phyloP scores from a whole-genome alignment of 495 filamentous ascomycete species.

The Astrothelium macrocarpum region DNA sequence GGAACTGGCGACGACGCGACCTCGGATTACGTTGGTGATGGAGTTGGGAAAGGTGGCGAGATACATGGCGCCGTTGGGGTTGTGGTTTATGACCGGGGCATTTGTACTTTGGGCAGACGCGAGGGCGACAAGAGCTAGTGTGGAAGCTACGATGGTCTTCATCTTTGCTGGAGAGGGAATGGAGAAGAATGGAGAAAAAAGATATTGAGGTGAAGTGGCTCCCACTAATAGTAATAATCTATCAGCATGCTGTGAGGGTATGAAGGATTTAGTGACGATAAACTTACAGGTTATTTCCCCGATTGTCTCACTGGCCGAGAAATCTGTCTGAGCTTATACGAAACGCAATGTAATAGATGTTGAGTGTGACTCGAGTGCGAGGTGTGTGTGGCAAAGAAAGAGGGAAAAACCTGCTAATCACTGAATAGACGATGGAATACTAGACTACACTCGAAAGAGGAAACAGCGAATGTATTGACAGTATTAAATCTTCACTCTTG shows the following conservation, averaged over 20 bases:
- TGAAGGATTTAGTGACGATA: neutral
- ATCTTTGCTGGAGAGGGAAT: neutral
- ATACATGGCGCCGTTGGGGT: slow-evolving; percentile 51
- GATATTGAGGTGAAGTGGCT: neutral
- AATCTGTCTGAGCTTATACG: neutral
- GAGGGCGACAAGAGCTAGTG: neutral
- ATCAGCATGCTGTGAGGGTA: neutral
- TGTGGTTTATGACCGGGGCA: slow-evolving; percentile 44
- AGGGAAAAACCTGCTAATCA: neutral
- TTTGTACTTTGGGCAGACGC: slow-evolving; percentile 1
- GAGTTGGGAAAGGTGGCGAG: slow-evolving; percentile 48
- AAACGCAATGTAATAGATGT: neutral
- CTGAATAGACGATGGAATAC: neutral
- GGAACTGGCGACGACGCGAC: slow-evolving; percentile 46
- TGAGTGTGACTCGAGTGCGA: neutral
- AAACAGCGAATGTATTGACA: neutral
- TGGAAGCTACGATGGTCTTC: neutral
- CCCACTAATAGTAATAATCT: neutral
- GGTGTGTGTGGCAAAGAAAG: neutral
- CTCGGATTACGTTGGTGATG: slow-evolving; percentile 48
- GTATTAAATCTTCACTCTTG: neutral
- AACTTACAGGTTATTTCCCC: neutral
- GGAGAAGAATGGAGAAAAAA: neutral
- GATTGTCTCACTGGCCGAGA: neutral
- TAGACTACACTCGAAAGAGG: neutral